These are phyloP conservation scores for Papilionanthe hybrid DNA, from an alignment of 116 monocot species.

Conservation along the genomic window DNA sequence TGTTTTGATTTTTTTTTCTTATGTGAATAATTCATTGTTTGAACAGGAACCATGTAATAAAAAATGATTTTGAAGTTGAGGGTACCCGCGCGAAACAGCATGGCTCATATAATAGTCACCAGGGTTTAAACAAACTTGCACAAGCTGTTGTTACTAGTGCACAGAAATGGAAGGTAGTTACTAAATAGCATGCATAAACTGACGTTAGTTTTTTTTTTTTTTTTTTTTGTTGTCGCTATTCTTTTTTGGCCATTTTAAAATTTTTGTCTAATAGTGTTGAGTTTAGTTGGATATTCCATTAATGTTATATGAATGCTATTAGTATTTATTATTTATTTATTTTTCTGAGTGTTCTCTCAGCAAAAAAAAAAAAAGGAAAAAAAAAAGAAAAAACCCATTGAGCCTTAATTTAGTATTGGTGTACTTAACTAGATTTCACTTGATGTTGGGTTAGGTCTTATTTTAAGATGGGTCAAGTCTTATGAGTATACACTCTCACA, in stretches of 20 bases:
- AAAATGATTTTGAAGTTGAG: slow-evolving; percentile 77
- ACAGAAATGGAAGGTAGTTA: slow-evolving; percentile 58
- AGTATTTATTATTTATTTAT: neutral
- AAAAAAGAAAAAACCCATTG: too few species aligned
- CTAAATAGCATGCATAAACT: neutral
- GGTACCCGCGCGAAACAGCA: slow-evolving; percentile 13
- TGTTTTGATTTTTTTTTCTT: slow-evolving; percentile 4
- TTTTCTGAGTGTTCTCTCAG: neutral
- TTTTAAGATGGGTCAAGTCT: neutral
- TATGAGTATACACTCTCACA: neutral
- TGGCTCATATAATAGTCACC: slow-evolving; percentile 7
- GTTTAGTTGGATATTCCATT: neutral
- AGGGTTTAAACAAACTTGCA: slow-evolving; percentile 26
- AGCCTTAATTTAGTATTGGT: neutral
- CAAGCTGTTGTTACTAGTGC: slow-evolving; percentile 26
- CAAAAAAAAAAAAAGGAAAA: too few species aligned
- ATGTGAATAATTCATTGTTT: slow-evolving; percentile 11
- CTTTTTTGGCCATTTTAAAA: neutral
- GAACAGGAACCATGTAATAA: slow-evolving; percentile 34
- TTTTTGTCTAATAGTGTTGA: neutral
- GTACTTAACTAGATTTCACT: neutral
- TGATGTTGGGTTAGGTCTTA: neutral
- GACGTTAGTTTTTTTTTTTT: too few species aligned
- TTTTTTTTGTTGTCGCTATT: neutral
- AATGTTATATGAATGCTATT: neutral